Percentiles rank a stretch among this genome's conserved stretches.
phyloP scores from a whole-genome alignment of 2,329 filamentous ascomycete genomes.

The Orbilia quercus region DNA sequence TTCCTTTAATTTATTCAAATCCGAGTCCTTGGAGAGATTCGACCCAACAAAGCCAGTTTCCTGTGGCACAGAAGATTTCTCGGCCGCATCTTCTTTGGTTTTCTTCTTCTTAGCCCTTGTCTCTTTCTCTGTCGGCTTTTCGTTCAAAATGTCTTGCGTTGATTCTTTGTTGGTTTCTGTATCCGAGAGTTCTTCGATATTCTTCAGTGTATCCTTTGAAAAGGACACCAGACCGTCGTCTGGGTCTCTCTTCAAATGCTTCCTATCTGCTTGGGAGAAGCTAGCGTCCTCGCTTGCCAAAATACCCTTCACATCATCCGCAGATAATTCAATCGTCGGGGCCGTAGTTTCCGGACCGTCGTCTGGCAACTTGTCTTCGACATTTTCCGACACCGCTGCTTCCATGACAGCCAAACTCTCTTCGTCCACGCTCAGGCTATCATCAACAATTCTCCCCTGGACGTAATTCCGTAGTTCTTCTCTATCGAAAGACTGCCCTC shows the following conservation, averaged over 20 bases:
- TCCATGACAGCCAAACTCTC: too few relatives aligned
- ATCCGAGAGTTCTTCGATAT: conserved; percentile 17
- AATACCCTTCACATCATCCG: conserved; percentile 9
- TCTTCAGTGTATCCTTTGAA: conserved; percentile 5
- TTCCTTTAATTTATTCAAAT: background rate
- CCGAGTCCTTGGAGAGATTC: conserved; percentile 25
- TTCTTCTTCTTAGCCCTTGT: background rate
- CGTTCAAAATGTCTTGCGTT: background rate
- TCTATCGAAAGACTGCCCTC: conserved; percentile 18
- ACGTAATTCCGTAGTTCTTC: conserved; percentile 13
- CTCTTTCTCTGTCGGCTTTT: background rate
- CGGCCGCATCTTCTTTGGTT: background rate
- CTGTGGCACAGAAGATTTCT: background rate
- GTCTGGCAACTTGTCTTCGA: background rate
- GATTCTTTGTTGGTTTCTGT: background rate
- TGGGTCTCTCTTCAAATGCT: conserved; percentile 1
- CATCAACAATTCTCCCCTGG: background rate
- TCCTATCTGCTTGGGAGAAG: conserved; percentile 6
- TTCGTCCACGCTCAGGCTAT: too few relatives aligned
- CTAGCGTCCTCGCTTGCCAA: conserved; percentile 1
- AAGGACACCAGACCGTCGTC: conserved; percentile 22
- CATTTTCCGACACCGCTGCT: too few relatives aligned
- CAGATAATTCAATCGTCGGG: conserved; percentile 1
- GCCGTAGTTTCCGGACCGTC: background rate
- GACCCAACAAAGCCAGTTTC: conserved; percentile 21